Conservation (phyloP, 495 filamentous ascomycete genomes). For the Penicillium angulare region DNA sequence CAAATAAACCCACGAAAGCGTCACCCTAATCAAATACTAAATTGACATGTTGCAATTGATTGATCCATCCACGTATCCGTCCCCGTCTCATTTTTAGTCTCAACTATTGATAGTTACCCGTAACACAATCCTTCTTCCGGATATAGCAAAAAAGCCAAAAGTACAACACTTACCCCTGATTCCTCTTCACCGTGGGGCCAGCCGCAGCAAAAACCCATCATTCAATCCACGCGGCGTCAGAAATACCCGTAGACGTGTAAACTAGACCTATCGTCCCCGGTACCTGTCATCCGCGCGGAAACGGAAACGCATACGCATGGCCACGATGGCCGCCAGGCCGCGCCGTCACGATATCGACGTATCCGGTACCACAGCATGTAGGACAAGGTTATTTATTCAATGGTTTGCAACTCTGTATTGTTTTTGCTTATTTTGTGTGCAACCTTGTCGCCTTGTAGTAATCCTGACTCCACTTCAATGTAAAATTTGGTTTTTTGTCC, state of each 20-base stretch:
- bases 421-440: neutral
- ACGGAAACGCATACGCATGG: constrained; percentile 2
- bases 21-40: too few relatives aligned
- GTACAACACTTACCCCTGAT: neutral
- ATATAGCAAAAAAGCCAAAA: neutral
- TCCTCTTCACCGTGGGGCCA: neutral
- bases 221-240: neutral
- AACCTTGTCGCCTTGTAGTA: neutral
- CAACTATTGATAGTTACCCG: too few relatives aligned
- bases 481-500: too few relatives aligned
- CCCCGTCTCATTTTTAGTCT: neutral
- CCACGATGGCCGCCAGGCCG: neutral
- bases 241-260: too few relatives aligned
- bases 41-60: constrained; percentile 5
- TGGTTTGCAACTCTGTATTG: constrained; percentile 1
- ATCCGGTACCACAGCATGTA: constrained; percentile 7
- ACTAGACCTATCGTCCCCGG: constrained; percentile 1
- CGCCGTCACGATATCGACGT: constrained; percentile 1
- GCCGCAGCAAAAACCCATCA: neutral
- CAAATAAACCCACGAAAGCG: too few relatives aligned
- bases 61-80: neutral
- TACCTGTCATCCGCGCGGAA: constrained; percentile 5
- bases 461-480: neutral
- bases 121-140: too few relatives aligned
- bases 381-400: constrained; percentile 1